Evolutionary conservation across 441 rosid genomes (phyloP).

Genomic region (Capsella rubella): DNA sequence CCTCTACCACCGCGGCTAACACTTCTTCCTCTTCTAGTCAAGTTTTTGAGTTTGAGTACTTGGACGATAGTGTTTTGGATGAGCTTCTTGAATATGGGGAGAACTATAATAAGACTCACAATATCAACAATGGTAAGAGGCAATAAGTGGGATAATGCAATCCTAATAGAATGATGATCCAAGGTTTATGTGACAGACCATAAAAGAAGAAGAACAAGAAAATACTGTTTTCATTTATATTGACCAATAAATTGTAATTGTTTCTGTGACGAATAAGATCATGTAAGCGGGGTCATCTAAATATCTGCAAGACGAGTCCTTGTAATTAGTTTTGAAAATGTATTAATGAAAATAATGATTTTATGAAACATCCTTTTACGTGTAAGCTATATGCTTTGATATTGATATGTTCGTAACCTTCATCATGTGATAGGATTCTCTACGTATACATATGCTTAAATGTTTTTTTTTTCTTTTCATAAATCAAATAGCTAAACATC

Average conservation of each 20-base stretch:
- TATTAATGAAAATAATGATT: constrained; percentile 27
- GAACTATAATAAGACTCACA: constrained; percentile 43
- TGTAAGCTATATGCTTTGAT: background rate
- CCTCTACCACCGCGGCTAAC: constrained; percentile 37
- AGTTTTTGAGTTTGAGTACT: constrained; percentile 77
- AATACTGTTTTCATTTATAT: constrained; percentile 11
- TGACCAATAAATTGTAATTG: constrained; percentile 18
- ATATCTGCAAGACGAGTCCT: constrained; percentile 15
- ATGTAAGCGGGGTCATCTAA: constrained; percentile 19
- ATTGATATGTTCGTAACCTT: background rate
- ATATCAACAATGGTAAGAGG: constrained; percentile 39
- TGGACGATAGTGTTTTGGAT: constrained; percentile 72
- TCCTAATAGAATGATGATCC: background rate
- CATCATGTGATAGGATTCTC: background rate
- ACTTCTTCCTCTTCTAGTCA: constrained; percentile 52
- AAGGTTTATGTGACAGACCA: constrained; percentile 20
- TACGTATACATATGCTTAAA: too few species aligned
- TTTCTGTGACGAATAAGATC: constrained; percentile 36
- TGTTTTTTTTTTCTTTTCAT: too few species aligned
- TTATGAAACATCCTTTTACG: constrained; percentile 27
- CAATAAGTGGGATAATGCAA: constrained; percentile 23
- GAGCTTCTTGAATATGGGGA: constrained; percentile 73
- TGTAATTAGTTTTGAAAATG: constrained; percentile 32
- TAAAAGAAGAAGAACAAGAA: constrained; percentile 1
- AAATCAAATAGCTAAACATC: background rate